Conservation (phyloP, 345 rosid genomes). For the Moringa oleifera region DNA sequence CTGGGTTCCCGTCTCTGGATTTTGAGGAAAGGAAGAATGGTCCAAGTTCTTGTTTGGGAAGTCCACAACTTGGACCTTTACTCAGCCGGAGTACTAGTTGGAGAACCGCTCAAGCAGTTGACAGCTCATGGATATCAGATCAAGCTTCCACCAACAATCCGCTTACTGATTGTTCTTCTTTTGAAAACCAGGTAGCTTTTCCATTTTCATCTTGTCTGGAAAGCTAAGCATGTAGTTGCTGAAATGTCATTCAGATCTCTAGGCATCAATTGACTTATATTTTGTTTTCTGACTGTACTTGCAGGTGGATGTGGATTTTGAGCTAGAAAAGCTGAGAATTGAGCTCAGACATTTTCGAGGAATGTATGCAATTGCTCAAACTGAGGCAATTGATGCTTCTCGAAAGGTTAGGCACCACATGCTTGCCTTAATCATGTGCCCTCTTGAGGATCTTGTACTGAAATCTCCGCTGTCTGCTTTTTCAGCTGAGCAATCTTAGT, state of each 20-base stretch:
- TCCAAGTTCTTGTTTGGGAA: slow-evolving; percentile 27
- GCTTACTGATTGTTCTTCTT: slow-evolving; percentile 34
- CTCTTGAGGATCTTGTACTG: no score
- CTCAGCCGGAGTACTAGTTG: slow-evolving; percentile 34
- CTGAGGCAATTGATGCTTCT: slow-evolving; percentile 72
- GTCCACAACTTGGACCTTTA: slow-evolving; percentile 30
- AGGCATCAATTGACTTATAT: not conserved
- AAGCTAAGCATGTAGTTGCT: not conserved
- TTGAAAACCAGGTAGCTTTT: slow-evolving; percentile 46
- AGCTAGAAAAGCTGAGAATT: slow-evolving; percentile 80
- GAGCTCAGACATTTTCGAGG: slow-evolving; percentile 79
- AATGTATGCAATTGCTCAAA: slow-evolving; percentile 72
- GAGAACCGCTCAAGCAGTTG: slow-evolving; percentile 38
- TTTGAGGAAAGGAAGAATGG: slow-evolving; percentile 31
- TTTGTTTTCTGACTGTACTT: slow-evolving; percentile 5
- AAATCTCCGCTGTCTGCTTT: not conserved
- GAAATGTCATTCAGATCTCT: not conserved
- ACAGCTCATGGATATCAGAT: slow-evolving; percentile 42
- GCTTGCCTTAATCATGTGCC: not conserved
- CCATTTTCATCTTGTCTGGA: not conserved
- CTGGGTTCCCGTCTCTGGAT: slow-evolving; percentile 39
- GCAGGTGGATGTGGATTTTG: slow-evolving; percentile 56
- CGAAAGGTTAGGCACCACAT: slow-evolving; percentile 49
- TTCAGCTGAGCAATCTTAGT: slow-evolving; percentile 46
- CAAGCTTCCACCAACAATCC: slow-evolving; percentile 49